These are phyloP conservation scores for Antitrichia curtipendula DNA, from an alignment of 225 moss, liverwort and hornwort species.

Conservation along the genomic window DNA sequence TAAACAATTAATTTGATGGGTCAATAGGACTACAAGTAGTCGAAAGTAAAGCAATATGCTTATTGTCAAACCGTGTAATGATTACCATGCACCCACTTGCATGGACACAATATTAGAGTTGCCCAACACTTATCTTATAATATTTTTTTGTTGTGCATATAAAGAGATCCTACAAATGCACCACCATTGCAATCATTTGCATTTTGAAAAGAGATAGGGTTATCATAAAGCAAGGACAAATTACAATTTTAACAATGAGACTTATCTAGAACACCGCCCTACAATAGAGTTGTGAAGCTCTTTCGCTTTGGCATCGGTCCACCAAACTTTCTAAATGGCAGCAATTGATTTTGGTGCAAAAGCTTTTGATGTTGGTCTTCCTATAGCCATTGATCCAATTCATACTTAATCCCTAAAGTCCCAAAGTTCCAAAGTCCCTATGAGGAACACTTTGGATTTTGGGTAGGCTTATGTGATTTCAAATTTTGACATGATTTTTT, in stretches of 20 bases:
- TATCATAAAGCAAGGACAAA: background rate
- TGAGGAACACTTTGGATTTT: no score
- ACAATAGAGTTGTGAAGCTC: fast-evolving
- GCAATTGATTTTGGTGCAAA: background rate
- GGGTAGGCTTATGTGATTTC: no score
- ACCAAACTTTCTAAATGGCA: background rate
- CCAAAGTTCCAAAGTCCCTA: no score
- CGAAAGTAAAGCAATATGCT: background rate
- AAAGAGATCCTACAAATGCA: background rate
- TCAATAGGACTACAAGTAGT: background rate
- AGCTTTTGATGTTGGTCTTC: background rate
- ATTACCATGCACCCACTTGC: fast-evolving
- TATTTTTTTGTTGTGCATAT: fast-evolving
- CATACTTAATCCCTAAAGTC: no score
- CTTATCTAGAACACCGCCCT: fast-evolving
- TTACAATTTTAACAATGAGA: fast-evolving
- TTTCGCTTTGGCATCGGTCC: fast-evolving
- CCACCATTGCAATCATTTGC: background rate
- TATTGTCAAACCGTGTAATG: fast-evolving
- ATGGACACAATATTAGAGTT: fast-evolving
- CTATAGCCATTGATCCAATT: fast-evolving
- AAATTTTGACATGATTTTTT: no score
- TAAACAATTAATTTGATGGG: background rate
- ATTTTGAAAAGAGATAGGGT: fast-evolving
- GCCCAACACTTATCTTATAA: fast-evolving